Evolutionary conservation across 768 basidiomycete genomes (phyloP).

Genomic region (Podaxis sp.): DNA sequence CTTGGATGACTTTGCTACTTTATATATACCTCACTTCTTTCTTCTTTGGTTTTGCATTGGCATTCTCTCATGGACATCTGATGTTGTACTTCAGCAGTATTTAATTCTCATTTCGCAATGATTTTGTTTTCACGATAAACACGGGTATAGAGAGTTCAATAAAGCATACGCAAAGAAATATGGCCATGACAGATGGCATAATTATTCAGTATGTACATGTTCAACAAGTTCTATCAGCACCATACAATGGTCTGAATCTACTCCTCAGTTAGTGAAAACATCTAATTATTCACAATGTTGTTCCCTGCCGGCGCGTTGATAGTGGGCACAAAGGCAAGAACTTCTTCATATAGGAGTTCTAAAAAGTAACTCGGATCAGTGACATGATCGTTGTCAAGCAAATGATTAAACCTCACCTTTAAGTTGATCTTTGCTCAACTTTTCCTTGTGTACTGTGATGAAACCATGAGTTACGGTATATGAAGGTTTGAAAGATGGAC

Average conservation of each 20-base stretch:
- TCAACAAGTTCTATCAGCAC: slow-evolving; percentile 7
- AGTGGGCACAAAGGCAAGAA: slow-evolving; percentile 69
- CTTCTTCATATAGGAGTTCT: slow-evolving; percentile 82
- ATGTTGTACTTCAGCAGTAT: slow-evolving; percentile 11
- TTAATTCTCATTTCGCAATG: not conserved
- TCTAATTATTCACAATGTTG: not conserved
- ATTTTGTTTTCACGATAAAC: not conserved
- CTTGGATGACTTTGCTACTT: slow-evolving; percentile 10
- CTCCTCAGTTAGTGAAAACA: not conserved
- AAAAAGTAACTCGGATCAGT: slow-evolving; percentile 16
- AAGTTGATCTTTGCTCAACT: slow-evolving; percentile 74
- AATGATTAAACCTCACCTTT: slow-evolving; percentile 41
- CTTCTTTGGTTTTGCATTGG: not conserved
- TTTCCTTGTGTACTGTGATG: slow-evolving; percentile 62
- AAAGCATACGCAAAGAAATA: not conserved
- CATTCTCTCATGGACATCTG: slow-evolving; percentile 12
- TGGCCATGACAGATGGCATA: slow-evolving; percentile 5
- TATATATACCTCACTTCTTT: slow-evolving; percentile 1
- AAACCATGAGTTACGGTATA: not conserved
- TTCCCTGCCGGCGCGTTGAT: slow-evolving; percentile 38
- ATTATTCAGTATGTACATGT: not conserved
- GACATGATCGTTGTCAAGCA: slow-evolving; percentile 11
- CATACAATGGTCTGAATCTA: slow-evolving; percentile 1
- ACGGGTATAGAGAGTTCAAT: not conserved
- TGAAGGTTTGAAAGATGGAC: slow-evolving; percentile 23